These are phyloP conservation scores for Xylaria sp. DNA, from an alignment of 2,329 filamentous ascomycete species.

Conservation along the genomic window DNA sequence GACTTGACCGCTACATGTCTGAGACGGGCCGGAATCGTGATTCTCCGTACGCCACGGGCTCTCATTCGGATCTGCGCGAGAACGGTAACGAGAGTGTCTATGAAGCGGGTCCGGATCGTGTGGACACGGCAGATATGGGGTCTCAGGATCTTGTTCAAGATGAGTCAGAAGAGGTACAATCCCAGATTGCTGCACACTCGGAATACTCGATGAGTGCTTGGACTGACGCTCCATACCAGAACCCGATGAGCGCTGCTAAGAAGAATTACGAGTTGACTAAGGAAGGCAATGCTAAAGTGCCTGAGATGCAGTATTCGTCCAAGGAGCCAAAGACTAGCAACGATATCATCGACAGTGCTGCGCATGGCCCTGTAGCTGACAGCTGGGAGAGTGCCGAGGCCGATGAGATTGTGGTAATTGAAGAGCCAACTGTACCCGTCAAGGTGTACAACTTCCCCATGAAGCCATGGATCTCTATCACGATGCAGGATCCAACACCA, in stretches of 20 bases:
- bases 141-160: conserved; percentile 59
- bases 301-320: conserved; percentile 50
- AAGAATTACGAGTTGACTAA: conserved; percentile 52
- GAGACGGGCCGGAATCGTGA: conserved; percentile 20
- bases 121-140: conserved; percentile 48
- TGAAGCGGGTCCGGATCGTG: conserved; percentile 63
- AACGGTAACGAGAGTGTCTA: conserved; percentile 61
- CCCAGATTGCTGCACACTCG: conserved; percentile 45
- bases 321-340: conserved; percentile 45
- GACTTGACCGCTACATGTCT: conserved; percentile 29
- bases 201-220: conserved; percentile 46
- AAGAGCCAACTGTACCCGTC: conserved; percentile 62
- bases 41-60: conserved; percentile 10
- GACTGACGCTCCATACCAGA: conserved; percentile 50
- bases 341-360: conserved; percentile 50
- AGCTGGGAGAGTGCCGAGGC: conserved; percentile 87
- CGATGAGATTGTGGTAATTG: conserved; percentile 58
- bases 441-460: conserved; percentile 94
- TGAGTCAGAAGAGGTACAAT: conserved; percentile 45
- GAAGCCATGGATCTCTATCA: conserved; percentile 91
- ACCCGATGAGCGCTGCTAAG: conserved; percentile 42
- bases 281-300: conserved; percentile 45
- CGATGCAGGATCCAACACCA: conserved; percentile 52
- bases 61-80: conserved; percentile 17
- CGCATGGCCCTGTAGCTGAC: conserved; percentile 63